Base-by-base conservation (phyloP, 768 basidiomycete genomes). In the Auriculariales sp. region DNA sequence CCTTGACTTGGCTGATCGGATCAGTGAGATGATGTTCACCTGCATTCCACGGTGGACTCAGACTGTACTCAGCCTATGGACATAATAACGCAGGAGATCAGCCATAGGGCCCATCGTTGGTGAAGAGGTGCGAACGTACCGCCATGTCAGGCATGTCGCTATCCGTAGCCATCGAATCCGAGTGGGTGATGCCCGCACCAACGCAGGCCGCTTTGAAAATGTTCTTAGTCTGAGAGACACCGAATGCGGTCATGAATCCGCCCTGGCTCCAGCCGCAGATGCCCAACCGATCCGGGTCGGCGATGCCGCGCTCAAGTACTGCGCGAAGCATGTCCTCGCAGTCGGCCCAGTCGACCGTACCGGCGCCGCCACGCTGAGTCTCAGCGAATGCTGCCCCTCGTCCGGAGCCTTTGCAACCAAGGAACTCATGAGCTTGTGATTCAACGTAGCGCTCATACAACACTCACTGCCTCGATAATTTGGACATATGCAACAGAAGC, bases 381-480 rank as follows among this genome's bases (percentile, higher is more conserved):
- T 39, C 25, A 3, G 53, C 53, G 30, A 54, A 54, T 7, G 12
- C 45, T 17, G 39, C 19, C 4, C 53, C 53, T 19, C 50, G 25
- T 25, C 53, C 53, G n/a, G 44, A 32, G 28, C 53, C 53, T 54
- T 19, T 4, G 19, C n/a, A 28, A 17, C 31, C 7, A 17, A 2
- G 24, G 25, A 15, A 17, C 28, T 33, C 15, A 50, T 14, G 11
- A 28, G 14, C n/a, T 15, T 39, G 22, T 0, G 25, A 39, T 19
- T 9, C 5, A 19, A 22, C 22, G 12, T 10, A 6, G 22, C 19
- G 30, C 47, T 19, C 28, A 29, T 28, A 15, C 28, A 27, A 47
- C 28, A 48, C 53, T 14, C 27, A 54, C 53, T 54, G 25, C 53
- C 53, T 5, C 53, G 44, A 46, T 54, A 54, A 22, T 54, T 51